Percentiles rank a stretch among this genome's conserved stretches.
phyloP scores from a whole-genome alignment of 2,329 filamentous ascomycete genomes.

The Neophaeococcomyces mojaviensis region DNA sequence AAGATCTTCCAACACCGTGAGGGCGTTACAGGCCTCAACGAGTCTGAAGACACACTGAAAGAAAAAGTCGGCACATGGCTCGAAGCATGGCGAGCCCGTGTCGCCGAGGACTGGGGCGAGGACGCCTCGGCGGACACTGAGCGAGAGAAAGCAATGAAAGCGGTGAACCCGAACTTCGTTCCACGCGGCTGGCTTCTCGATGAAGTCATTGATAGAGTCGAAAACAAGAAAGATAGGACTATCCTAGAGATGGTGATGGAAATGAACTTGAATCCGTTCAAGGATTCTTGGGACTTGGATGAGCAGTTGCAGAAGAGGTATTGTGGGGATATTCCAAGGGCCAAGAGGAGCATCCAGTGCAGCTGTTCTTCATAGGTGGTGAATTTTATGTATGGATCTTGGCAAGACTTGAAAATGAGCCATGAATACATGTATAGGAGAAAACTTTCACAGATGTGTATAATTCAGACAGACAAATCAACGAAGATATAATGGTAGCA shows the following conservation, averaged over 20 bases:
- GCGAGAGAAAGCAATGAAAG: constrained; percentile 67
- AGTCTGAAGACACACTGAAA: constrained; percentile 57
- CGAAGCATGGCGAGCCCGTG: constrained; percentile 63
- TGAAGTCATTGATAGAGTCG: constrained; percentile 82
- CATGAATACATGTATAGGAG: too few relatives aligned
- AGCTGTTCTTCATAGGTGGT: constrained; percentile 72
- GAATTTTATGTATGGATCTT: background rate
- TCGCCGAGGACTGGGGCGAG: constrained; percentile 68
- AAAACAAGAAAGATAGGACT: constrained; percentile 73
- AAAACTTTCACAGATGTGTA: too few relatives aligned
- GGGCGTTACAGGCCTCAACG: constrained; percentile 51
- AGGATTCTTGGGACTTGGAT: constrained; percentile 58
- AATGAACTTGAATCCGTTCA: constrained; percentile 76
- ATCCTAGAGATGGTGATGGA: constrained; percentile 72
- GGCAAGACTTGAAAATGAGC: too few relatives aligned
- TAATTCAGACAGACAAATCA: too few relatives aligned
- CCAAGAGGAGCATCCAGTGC: constrained; percentile 78
- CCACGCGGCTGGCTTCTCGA: constrained; percentile 88
- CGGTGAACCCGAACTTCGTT: constrained; percentile 86
- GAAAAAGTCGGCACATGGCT: constrained; percentile 71
- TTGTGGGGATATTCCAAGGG: constrained; percentile 74
- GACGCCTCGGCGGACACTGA: constrained; percentile 48
- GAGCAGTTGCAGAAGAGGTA: constrained; percentile 71
- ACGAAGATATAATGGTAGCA: too few relatives aligned
- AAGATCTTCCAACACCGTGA: constrained; percentile 73